Conservation (phyloP, 2,329 filamentous ascomycete genomes). For the Paecilomyces dactylethromorphus region DNA sequence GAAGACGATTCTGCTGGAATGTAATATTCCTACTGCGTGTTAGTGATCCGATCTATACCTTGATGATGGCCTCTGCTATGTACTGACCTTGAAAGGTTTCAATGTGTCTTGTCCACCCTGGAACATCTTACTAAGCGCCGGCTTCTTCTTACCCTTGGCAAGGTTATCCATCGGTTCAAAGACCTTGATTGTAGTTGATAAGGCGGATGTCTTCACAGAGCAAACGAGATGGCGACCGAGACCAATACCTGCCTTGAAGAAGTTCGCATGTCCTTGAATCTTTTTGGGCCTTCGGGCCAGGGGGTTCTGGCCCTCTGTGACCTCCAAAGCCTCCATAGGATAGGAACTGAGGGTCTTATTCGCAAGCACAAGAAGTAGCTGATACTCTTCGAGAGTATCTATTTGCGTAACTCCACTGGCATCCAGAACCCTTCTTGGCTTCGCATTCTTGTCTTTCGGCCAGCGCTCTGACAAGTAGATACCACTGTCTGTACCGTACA, state of each 20-base stretch:
- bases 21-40: slow-evolving; percentile 75
- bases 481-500: slow-evolving; percentile 90
- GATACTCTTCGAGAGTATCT: slow-evolving; percentile 92
- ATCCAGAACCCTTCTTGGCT: slow-evolving; percentile 79
- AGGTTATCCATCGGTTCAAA: slow-evolving; percentile 95
- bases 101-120: slow-evolving; percentile 87
- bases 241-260: slow-evolving; percentile 96
- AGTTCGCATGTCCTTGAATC: slow-evolving; percentile 94
- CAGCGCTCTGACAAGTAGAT: slow-evolving; percentile 90
- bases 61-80: not conserved
- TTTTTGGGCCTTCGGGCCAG: slow-evolving; percentile 84
- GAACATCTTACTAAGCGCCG: slow-evolving; percentile 93
- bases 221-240: slow-evolving; percentile 90
- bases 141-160: slow-evolving; percentile 90
- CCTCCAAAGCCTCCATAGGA: slow-evolving; percentile 76
- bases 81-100: slow-evolving; percentile 73
- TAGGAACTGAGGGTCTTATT: slow-evolving; percentile 93
- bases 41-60: not conserved
- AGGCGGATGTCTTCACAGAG: slow-evolving; percentile 86
- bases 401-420: slow-evolving; percentile 85
- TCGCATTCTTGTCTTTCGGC: slow-evolving; percentile 66
- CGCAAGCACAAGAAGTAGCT: slow-evolving; percentile 80
- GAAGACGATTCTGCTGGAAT: slow-evolving; percentile 97
- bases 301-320: slow-evolving; percentile 65
- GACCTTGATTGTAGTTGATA: slow-evolving; percentile 98